Evolutionary conservation across 306 rosid species (phyloP).

Genomic region (Casuarina cunninghamiana): DNA sequence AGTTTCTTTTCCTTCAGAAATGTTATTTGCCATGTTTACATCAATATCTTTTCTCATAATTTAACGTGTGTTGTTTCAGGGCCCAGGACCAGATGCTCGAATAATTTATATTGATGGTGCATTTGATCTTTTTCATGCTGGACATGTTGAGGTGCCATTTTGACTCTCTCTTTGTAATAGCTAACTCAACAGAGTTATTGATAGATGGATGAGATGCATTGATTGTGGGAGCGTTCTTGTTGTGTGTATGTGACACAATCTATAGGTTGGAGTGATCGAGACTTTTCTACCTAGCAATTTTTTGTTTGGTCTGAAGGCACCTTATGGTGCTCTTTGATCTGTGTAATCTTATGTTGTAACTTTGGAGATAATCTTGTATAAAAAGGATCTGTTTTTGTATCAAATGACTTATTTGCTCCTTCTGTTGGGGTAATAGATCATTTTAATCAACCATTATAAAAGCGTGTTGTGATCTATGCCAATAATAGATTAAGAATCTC

Average conservation of each 20-base stretch:
- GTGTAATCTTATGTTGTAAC: background rate
- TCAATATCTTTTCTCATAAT: background rate
- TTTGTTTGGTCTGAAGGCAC: background rate
- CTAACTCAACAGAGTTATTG: background rate
- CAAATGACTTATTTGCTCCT: background rate
- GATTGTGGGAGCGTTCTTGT: background rate
- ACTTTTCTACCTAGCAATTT: background rate
- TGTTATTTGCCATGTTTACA: background rate
- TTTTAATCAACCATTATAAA: background rate
- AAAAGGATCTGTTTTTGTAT: too few relatives aligned
- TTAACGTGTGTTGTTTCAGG: constrained; percentile 37
- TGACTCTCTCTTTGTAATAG: background rate
- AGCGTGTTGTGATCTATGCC: background rate
- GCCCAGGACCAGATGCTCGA: constrained; percentile 54
- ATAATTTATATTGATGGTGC: constrained; percentile 63
- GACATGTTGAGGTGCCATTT: constrained; percentile 55
- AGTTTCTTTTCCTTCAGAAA: background rate
- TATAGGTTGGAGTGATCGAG: background rate
- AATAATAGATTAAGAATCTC: background rate
- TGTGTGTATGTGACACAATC: background rate
- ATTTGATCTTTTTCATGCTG: constrained; percentile 66
- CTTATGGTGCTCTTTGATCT: background rate
- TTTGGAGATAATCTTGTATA: background rate
- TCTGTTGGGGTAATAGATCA: background rate
- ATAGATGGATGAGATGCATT: background rate